A percentile compares a stretch with the other conserved stretches of the same genome.
Evolutionary conservation across 202 grass and related monocot genomes (phyloP).

Genomic region (Setaria italica): DNA sequence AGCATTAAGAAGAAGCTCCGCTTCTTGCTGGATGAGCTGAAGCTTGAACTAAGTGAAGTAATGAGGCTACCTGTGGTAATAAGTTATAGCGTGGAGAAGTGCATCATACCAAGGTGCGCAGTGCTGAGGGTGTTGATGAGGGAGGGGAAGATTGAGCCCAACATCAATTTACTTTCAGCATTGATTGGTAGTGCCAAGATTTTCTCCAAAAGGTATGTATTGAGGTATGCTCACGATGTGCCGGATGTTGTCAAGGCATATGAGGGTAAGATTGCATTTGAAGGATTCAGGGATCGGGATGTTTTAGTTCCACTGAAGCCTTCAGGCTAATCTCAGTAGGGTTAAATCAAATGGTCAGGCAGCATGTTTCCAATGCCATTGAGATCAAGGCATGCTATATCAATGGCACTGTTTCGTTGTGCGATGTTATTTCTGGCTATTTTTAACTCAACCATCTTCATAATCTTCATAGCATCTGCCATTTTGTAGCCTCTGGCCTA

Average conservation of each 20-base stretch:
- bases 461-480: no score
- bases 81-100: constrained; percentile 50
- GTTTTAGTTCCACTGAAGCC: not conserved
- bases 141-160: constrained; percentile 40
- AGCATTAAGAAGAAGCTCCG: constrained; percentile 34
- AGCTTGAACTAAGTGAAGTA: constrained; percentile 31
- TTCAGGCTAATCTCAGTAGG: not conserved
- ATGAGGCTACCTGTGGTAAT: constrained; percentile 6
- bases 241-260: constrained; percentile 60
- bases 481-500: no score
- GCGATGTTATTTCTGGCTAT: not conserved
- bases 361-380: no score
- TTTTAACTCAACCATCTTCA: not conserved
- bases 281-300: constrained; percentile 16
- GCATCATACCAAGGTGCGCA: constrained; percentile 47
- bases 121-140: constrained; percentile 54
- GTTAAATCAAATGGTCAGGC: not conserved
- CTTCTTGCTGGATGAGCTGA: constrained; percentile 46
- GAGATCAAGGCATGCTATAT: no score
- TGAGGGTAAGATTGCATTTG: constrained; percentile 57
- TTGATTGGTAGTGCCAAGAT: not conserved
- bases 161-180: not conserved
- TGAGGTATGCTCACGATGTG: constrained; percentile 38
- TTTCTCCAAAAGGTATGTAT: constrained; percentile 28
- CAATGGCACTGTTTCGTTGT: no score